Evolutionary conservation across 305 asterid genomes (phyloP).

Genomic region (Rubia peregrina): DNA sequence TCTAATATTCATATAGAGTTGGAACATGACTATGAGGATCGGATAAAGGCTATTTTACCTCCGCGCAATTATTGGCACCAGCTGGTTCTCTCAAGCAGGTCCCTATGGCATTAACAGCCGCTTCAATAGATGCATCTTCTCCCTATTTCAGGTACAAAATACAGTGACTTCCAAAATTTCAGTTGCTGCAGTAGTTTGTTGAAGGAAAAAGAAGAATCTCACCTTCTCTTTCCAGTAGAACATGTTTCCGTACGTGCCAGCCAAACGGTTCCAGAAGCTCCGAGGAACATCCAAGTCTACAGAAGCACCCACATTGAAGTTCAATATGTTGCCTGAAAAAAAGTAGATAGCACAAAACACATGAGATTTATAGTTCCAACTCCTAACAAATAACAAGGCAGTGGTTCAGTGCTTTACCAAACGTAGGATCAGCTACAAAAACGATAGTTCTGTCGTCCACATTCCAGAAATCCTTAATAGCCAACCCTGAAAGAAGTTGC

Average conservation of each 20-base stretch:
- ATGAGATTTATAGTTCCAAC: not conserved
- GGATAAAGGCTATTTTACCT: conserved; percentile 31
- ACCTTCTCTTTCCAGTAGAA: conserved; percentile 96
- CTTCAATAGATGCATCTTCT: conserved; percentile 80
- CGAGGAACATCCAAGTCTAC: conserved; percentile 88
- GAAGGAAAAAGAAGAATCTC: not conserved
- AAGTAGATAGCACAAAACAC: conserved; percentile 2
- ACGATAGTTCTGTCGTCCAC: conserved; percentile 83
- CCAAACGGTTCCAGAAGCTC: conserved; percentile 88
- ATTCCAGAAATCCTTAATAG: conserved; percentile 75
- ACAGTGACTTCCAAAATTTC: not conserved
- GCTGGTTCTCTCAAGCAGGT: conserved; percentile 75
- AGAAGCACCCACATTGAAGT: conserved; percentile 79
- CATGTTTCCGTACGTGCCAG: conserved; percentile 83
- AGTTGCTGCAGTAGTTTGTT: not conserved
- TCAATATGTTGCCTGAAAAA: conserved; percentile 67
- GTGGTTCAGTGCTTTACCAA: conserved; percentile 39
- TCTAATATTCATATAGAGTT: too few species aligned
- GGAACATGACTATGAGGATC: too few species aligned
- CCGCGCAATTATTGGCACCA: conserved; percentile 62
- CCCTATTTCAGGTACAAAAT: conserved; percentile 35
- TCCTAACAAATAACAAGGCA: not conserved
- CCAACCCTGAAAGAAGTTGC: conserved; percentile 47
- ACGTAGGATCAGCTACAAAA: conserved; percentile 92
- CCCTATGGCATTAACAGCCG: conserved; percentile 81